Evolutionary conservation across 116 monocot genomes (phyloP).

Genomic region (Cymodocea nodosa): DNA sequence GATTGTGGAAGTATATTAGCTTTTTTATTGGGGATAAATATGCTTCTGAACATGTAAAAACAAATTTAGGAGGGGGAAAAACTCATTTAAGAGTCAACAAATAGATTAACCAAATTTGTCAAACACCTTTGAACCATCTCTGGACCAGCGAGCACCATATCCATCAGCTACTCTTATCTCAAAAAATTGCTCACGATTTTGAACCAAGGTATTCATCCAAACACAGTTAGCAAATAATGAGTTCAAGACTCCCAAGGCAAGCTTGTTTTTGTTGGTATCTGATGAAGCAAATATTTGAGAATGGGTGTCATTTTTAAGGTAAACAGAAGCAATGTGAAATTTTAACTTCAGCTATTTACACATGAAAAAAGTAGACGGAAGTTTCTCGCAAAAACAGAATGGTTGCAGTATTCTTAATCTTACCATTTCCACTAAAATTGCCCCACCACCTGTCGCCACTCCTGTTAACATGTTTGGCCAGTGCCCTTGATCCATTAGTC

Average conservation of each 20-base stretch:
- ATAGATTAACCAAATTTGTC: neutral
- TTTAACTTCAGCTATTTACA: no score
- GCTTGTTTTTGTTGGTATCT: slow-evolving; percentile 63
- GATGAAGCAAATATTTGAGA: slow-evolving; percentile 12
- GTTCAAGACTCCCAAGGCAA: slow-evolving; percentile 36
- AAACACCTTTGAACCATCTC: slow-evolving; percentile 49
- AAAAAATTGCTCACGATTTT: slow-evolving; percentile 43
- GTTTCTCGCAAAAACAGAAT: no score
- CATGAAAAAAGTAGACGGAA: no score
- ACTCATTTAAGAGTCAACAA: no score
- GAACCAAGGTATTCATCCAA: slow-evolving; percentile 69
- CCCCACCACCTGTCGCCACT: slow-evolving; percentile 82
- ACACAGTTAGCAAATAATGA: slow-evolving; percentile 41
- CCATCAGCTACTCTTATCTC: slow-evolving; percentile 73
- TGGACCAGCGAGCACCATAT: slow-evolving; percentile 90
- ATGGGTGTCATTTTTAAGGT: neutral
- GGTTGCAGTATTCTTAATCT: neutral
- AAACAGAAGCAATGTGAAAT: no score
- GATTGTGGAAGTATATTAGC: no score
- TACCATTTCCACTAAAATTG: slow-evolving; percentile 53
- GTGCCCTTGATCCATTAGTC: slow-evolving; percentile 75
- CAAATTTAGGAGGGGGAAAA: no score
- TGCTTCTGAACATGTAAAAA: no score
- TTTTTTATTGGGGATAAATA: no score
- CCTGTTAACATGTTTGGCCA: slow-evolving; percentile 79